Base-by-base conservation (phyloP, 331 rosid species). In the Cucumis variabilis region DNA sequence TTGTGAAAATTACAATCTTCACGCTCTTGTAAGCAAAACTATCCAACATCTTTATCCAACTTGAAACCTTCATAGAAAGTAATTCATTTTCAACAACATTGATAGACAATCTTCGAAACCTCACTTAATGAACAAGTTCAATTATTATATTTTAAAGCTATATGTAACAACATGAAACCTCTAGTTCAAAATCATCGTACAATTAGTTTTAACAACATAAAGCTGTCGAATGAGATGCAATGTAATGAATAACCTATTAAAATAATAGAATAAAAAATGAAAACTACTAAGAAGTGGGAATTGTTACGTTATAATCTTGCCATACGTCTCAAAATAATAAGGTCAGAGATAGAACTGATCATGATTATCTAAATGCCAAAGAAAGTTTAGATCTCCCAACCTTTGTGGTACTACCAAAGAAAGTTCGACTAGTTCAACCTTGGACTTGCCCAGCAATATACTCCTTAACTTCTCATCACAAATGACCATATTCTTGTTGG, bases 1-100 rank as follows among this genome's bases (percentile, higher is more conserved):
- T 94, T 65, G 98, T 93, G 90, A 96, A 94, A 85, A 96, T 90
- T 6, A 94, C 98, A 86, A 78, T 66, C 90, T 77, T 86, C 86
- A 96, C 62, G 88, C 96, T 96, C 88, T 84, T 89, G 78, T 15
- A 94, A 63, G 90, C 82, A 82, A 33, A 87, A 86, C 63, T 88
- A 89, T 78, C 58, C 85, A 90, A 80, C 48, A 78, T 79, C 86
- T 27, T 37, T 25, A 23, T 86, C 44, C 58, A n/a, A 82, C 89
- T 88, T 9, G 86, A 25, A 72, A 90, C 83, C 76, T 89, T 85
- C 88, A 88, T 24, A 28, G 90, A 87, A 86, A 75, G 86, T n/a
- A 93, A 82, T 79, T 91, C 93, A 51, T 30, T 89, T 50, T 85
- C 93, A 24, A 81, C 90, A 27, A 79, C 69, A 72, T 75, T 76